Evolutionary conservation across 352 stramenopile genomes (phyloP), one percentile per base, ranked within the genome.

Genomic region (Thalassiosira hispida): DNA sequence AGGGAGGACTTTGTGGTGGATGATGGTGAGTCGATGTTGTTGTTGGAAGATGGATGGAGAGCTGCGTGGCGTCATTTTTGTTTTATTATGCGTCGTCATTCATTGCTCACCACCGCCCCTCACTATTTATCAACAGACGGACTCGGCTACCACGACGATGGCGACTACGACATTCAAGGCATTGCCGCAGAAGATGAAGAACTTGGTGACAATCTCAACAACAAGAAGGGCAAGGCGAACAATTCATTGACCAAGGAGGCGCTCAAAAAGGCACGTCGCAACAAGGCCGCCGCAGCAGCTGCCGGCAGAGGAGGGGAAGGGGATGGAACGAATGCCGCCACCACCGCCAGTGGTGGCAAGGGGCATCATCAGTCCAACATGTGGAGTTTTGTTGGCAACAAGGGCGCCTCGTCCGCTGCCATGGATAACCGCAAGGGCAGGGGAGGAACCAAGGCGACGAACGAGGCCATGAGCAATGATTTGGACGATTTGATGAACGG

Each of bases 1-100:
- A 81, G 88, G 51, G 91, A 95, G 84, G 92, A 96, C 57, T 95
- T 95, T 82, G 92, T 96, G 1, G 92, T 96, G 14, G 92, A 96
- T 79, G 93, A 96, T 81, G 86, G 83, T 91, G 64, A 67, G 85
- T 90, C 6, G 62, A 6, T 40, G 64, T 74, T 2, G 42, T 22
- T 11, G 27, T 14, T 31, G 9, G 14, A 47, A 64, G 2, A 11
- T 49, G 56, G 22, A 46, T 7, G 20, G 22, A 47, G 56, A 6
- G 29, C 11, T 33, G 56, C 3, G 12, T 33, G 2, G 23, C 61
- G 42, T 64, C 29, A 29, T 64, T 46, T 25, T 29, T 38, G 20
- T 73, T 55, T 1, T 16, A 29, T 63, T 63, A 38, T 42, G 31
- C 35, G 16, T 38, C 2, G 47, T 49, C 11, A 0, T 1, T n/a